phyloP scores from a whole-genome alignment of 805 yeast species.

The Lachancea waltii region DNA sequence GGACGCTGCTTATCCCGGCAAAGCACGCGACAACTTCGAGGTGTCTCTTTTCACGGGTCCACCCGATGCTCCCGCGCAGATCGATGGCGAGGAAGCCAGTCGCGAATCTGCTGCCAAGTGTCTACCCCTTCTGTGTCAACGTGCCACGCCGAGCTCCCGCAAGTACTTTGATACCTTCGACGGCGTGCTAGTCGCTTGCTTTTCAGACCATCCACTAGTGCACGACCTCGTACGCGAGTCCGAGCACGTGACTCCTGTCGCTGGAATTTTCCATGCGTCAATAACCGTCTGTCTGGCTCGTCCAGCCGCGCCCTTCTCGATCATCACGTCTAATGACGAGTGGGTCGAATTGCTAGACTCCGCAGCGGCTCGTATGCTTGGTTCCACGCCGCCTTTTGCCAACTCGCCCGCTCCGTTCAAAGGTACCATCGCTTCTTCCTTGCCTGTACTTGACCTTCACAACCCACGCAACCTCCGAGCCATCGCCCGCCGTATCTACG shows the following conservation, averaged over 20 bases:
- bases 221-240: constrained; percentile 6
- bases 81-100: constrained; percentile 18
- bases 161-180: constrained; percentile 16
- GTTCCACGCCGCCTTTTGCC: constrained; percentile 5
- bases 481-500: constrained; percentile 14
- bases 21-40: background rate
- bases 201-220: constrained; percentile 27
- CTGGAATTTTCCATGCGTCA: constrained; percentile 19
- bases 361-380: constrained; percentile 11
- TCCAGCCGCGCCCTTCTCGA: constrained; percentile 15
- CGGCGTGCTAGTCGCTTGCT: constrained; percentile 23
- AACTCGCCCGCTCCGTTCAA: constrained; percentile 22
- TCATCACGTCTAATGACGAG: constrained; percentile 23
- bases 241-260: constrained; percentile 11
- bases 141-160: constrained; percentile 2
- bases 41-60: constrained; percentile 20
- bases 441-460: constrained; percentile 20
- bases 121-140: constrained; percentile 14
- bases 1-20: constrained; percentile 4
- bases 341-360: constrained; percentile 21
- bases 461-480: constrained; percentile 10
- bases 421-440: constrained; percentile 22
- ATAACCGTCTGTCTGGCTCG: constrained; percentile 14
- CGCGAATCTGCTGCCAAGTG: constrained; percentile 17
- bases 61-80: constrained; percentile 18